Evolutionary conservation across 176 grass and related monocot genomes (phyloP).

Genomic region (Carex myosuroides): DNA sequence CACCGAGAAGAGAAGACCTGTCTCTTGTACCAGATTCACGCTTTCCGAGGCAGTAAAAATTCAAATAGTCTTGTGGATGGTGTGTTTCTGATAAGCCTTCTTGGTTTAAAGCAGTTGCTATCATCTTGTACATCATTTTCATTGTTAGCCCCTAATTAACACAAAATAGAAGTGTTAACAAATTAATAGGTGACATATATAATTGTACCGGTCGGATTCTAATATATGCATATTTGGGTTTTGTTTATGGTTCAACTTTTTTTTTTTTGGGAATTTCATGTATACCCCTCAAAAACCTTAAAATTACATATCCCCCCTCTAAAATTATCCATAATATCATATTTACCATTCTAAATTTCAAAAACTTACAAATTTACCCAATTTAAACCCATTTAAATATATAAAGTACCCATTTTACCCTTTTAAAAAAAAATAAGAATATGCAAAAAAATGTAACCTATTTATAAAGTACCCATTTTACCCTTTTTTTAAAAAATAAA

Average conservation of each 20-base stretch:
- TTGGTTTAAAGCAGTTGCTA: constrained; percentile 34
- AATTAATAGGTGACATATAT: not conserved
- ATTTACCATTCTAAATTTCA: too few relatives aligned
- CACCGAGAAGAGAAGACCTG: constrained; percentile 15
- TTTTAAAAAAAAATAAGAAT: too few relatives aligned
- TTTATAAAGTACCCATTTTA: too few relatives aligned
- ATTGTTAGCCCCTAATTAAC: constrained; percentile 42
- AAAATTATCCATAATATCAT: too few relatives aligned
- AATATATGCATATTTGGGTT: not conserved
- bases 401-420: too few relatives aligned
- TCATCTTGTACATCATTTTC: constrained; percentile 50
- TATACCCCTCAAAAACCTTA: too few relatives aligned
- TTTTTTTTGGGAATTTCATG: not conserved
- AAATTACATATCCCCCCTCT: not conserved
- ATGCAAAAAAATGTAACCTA: too few relatives aligned
- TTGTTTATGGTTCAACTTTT: not conserved
- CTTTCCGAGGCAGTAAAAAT: constrained; percentile 59
- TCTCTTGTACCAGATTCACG: constrained; percentile 24
- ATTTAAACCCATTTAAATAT: too few relatives aligned
- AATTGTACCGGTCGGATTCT: not conserved
- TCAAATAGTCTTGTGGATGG: constrained; percentile 52
- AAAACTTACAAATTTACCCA: too few relatives aligned
- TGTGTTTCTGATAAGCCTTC: constrained; percentile 27
- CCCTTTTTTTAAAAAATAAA: too few relatives aligned
- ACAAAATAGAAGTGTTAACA: not conserved